These are phyloP conservation scores for Lichtheimia corymbifera DNA, from an alignment of 371 early-diverging fungal genomes.

Conservation along the genomic window DNA sequence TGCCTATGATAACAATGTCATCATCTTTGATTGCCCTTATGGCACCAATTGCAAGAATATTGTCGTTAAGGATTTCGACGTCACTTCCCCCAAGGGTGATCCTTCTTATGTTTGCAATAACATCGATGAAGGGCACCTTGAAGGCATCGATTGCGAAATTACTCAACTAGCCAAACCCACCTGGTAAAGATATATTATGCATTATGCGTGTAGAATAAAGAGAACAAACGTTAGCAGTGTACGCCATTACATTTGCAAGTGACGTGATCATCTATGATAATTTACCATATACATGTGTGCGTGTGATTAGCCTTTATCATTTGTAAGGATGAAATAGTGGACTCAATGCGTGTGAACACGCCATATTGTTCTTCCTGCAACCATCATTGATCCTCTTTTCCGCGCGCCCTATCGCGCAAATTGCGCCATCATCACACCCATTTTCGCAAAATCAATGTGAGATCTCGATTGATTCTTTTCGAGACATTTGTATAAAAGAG, in stretches of 20 bases:
- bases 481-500: not conserved
- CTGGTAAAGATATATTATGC: constrained; percentile 5
- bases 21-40: constrained; percentile 13
- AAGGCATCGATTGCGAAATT: constrained; percentile 10
- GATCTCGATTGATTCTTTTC: not conserved
- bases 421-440: constrained; percentile 11
- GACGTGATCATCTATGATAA: not conserved
- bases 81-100: constrained; percentile 8
- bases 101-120: constrained; percentile 16
- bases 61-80: constrained; percentile 3
- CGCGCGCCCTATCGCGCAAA: not conserved
- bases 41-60: constrained; percentile 6
- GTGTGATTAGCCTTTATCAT: not conserved
- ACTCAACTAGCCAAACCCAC: not conserved
- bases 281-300: not conserved
- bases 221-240: not conserved
- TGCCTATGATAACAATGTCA: constrained; percentile 6
- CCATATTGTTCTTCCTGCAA: not conserved
- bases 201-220: not conserved
- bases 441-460: constrained; percentile 2
- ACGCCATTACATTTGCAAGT: constrained; percentile 5
- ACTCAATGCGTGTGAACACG: no score
- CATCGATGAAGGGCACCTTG: not conserved
- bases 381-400: not conserved
- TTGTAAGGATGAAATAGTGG: no score